Percentiles rank a stretch among this genome's conserved stretches.
Conservation (phyloP, 2,329 filamentous ascomycete genomes). For the Orbilia javanica region DNA sequence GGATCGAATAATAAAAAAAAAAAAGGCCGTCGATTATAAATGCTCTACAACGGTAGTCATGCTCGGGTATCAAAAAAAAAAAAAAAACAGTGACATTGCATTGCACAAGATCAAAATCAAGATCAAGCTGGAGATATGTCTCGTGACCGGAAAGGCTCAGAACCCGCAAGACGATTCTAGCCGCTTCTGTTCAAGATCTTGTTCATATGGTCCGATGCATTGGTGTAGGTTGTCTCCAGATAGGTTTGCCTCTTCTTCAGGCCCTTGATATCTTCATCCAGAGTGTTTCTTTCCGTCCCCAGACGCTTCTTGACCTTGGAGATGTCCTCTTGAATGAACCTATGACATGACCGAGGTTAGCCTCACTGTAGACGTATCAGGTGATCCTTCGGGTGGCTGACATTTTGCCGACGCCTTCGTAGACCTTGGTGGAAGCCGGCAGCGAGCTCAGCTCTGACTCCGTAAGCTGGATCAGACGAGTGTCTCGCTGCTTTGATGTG, state of each 20-base stretch:
- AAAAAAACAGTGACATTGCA: neutral
- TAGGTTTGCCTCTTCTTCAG: slow-evolving; percentile 91
- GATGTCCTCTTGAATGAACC: slow-evolving; percentile 87
- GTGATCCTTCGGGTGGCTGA: slow-evolving; percentile 67
- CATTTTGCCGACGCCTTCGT: slow-evolving; percentile 98
- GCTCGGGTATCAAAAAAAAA: slow-evolving; percentile 38
- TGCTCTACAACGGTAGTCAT: slow-evolving; percentile 30
- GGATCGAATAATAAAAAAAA: neutral
- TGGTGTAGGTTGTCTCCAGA: slow-evolving; percentile 93
- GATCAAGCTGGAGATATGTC: slow-evolving; percentile 14
- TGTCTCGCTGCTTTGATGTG: slow-evolving; percentile 85
- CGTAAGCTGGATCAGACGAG: slow-evolving; percentile 88
- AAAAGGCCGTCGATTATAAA: slow-evolving; percentile 35
- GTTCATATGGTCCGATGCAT: slow-evolving; percentile 90
- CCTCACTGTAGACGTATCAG: slow-evolving; percentile 21
- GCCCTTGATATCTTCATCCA: slow-evolving; percentile 82
- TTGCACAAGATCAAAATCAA: slow-evolving; percentile 2
- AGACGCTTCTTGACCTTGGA: slow-evolving; percentile 81
- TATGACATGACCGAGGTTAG: slow-evolving; percentile 65
- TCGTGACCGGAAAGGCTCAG: slow-evolving; percentile 10
- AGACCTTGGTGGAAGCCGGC: slow-evolving; percentile 81
- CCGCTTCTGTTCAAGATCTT: slow-evolving; percentile 79
- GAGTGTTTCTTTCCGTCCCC: slow-evolving; percentile 77
- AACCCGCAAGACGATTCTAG: slow-evolving; percentile 50
- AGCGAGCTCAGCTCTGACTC: slow-evolving; percentile 83